Evolutionary conservation across 2,329 filamentous ascomycete species (phyloP), one percentile per base, ranked within the genome.

Genomic region (Colletotrichum sp.): DNA sequence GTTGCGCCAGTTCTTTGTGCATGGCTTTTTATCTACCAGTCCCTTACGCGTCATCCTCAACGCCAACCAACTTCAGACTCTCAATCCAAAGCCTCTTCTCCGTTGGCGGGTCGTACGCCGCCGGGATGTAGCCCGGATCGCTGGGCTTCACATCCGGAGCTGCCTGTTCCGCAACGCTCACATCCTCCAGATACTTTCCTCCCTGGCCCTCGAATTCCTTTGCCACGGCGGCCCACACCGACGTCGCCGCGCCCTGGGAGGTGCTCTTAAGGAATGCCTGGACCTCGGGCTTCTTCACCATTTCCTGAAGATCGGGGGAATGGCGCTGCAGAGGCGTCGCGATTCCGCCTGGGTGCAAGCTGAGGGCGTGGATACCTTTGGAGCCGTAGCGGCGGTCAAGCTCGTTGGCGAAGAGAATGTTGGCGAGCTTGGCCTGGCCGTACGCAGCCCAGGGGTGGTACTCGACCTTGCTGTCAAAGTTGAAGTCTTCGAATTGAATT

Each of bases 321-420:
- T 77, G 48, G 22, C 63, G 44, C 13, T 75, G 72, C 32, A 76
- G 15, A 8, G 71, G 62, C 24, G 77, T 77, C 5, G 30, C 30
- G 57, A 78, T 78, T 55, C 68, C 77, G 44, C 77, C 77, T 2
- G 77, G 77, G 32, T 72, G 28, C 6, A 78, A 48, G 44, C 71
- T 75, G 4, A 75, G 28, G n/a, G 75, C 87, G 64, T 72, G 75
- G 15, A 78, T 62, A 22, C 72, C 72, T 6, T 36, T 36, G 2
- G 68, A 28, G 10, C 84, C 87, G 77, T 89, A 91, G 1, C 84
- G 84, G 2, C 89, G 84, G 36, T 91, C 89, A 30, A 91, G 84
- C 72, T 90, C 84, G 75, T 88, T 89, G 5, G 89, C 86, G 68
- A 88, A 86, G 77, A 85, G 88, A 22, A 90, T 84, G 73, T 88